Conservation (phyloP, 345 rosid species). For the Rhodamnia rubescens region DNA sequence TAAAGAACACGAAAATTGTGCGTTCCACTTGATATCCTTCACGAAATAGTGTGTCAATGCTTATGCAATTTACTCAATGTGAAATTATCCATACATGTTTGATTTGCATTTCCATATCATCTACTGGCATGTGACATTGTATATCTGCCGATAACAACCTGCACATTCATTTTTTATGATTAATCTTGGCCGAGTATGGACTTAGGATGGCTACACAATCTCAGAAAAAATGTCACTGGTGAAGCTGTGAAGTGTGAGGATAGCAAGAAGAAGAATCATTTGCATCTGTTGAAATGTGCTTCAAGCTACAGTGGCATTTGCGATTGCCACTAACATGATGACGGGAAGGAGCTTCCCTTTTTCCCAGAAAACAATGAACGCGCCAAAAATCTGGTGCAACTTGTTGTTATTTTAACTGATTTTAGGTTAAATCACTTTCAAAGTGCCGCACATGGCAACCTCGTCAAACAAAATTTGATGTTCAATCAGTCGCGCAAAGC, state of each 20-base stretch:
- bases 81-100: neutral
- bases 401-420: neutral
- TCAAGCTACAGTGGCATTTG: neutral
- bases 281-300: neutral
- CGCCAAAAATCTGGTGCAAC: neutral
- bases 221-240: neutral
- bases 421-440: neutral
- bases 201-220: neutral
- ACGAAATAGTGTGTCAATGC: neutral
- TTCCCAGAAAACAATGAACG: neutral
- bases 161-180: neutral
- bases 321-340: neutral
- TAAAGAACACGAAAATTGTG: neutral
- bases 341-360: neutral
- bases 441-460: neutral
- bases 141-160: neutral
- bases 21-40: neutral
- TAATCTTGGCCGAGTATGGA: neutral
- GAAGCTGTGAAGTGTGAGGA: neutral
- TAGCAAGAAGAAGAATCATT: neutral
- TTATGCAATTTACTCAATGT: neutral
- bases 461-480: neutral
- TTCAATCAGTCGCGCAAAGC: constrained; percentile 24
- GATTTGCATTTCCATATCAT: neutral
- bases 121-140: neutral